Base-by-base conservation (phyloP, 768 basidiomycete genomes). In the Rossbeevera mucosa region DNA sequence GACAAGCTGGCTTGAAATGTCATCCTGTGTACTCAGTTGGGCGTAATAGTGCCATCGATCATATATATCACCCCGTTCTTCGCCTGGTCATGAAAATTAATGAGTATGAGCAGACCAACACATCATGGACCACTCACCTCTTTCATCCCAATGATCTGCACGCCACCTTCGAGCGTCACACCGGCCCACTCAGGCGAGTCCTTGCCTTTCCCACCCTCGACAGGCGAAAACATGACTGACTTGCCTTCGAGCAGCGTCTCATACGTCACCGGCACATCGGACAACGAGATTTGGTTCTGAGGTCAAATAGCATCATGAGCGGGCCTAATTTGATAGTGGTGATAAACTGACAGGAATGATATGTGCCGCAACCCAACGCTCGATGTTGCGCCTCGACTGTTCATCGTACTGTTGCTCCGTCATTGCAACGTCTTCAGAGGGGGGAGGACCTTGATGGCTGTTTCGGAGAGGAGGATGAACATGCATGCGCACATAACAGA, bases 321-420 rank as follows among this genome's bases (percentile, higher is more conserved):
- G 9, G n/a, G n/a, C n/a, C n/a, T n/a, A n/a, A n/a, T n/a, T n/a
- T 6, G 0, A 8, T 5, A 7, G 8, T 13, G 18, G 11, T 6
- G 4, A 57, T 21, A n/a, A 25, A 8, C 77, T 56, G 64, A 93
- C 92, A 5, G 91, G 87, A 48, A 95, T 79, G 53, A 94, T 82
- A 62, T 94, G 93, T 2, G 85, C 85, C 1, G 83, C 81, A 0
- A 94, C 77, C 88, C 92, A 95, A 47, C 75, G 76, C 59, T 85
- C 79, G 12, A 94, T 86, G 59, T 92, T 89, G 58, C 69, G 71
- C 69, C 73, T 83, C 7, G 83, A 80, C 18, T 16, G 64, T 11
- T 70, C 69, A 51, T 92, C 85, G 33, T 79, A 82, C 58, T 90
- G 81, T 50, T 83, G 71, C 51, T 91, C 84, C 2, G 84, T 76